Evolutionary conservation across 2,329 filamentous ascomycete species (phyloP).

Genomic region (Stagonosporopsis cucurbitacearum): DNA sequence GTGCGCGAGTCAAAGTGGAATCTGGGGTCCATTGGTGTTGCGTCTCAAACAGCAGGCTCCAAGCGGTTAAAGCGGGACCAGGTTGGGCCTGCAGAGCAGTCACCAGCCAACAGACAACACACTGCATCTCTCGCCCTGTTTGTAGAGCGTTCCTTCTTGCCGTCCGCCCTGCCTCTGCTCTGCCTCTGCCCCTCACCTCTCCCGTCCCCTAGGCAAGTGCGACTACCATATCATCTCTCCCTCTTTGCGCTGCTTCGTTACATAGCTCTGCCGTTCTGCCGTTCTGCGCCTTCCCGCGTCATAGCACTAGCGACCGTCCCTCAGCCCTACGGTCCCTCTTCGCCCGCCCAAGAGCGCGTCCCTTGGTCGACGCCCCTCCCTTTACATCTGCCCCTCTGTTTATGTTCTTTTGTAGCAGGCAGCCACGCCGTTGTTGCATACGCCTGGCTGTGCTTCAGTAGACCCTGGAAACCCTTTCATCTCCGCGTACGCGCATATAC

Average conservation of each 20-base stretch:
- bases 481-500: not conserved
- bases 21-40: slow-evolving; percentile 7
- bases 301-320: slow-evolving; percentile 17
- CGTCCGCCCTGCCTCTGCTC: slow-evolving; percentile 2
- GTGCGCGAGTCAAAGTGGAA: not conserved
- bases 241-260: not conserved
- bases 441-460: slow-evolving; percentile 1
- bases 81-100: slow-evolving; percentile 13
- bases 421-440: slow-evolving; percentile 1
- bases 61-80: slow-evolving; percentile 16
- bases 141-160: not conserved
- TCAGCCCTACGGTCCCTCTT: slow-evolving; percentile 19
- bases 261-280: not conserved
- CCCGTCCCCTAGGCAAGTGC: slow-evolving; percentile 2
- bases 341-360: slow-evolving; percentile 13
- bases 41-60: slow-evolving; percentile 7
- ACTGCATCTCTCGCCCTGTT: slow-evolving; percentile 3
- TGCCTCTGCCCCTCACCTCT: slow-evolving; percentile 6
- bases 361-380: slow-evolving; percentile 10
- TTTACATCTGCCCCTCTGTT: slow-evolving; percentile 3
- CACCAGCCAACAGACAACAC: slow-evolving; percentile 15
- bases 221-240: not conserved
- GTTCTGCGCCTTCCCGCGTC: slow-evolving; percentile 19
- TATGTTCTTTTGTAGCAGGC: not conserved
- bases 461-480: slow-evolving; percentile 9